These are phyloP conservation scores for Paramecium caudatum DNA, from an alignment of 73 alveolate genomes.

Conservation along the genomic window DNA sequence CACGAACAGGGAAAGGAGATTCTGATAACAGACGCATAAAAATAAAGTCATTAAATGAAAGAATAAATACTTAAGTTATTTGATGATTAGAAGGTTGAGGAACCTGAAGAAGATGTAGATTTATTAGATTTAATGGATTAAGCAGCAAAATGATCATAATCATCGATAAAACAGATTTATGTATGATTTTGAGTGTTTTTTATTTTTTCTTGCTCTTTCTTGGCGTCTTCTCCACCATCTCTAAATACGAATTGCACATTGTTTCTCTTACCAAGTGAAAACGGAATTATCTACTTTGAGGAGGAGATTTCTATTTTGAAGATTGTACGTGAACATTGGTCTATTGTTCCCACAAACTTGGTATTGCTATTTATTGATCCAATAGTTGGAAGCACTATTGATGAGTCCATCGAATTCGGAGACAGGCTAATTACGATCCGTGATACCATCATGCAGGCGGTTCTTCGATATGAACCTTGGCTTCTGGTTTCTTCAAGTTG, in stretches of 20 bases:
- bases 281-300: slow-evolving; percentile 47
- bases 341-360: slow-evolving; percentile 55
- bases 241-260: slow-evolving; percentile 19
- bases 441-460: slow-evolving; percentile 62
- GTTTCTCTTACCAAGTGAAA: slow-evolving; percentile 31
- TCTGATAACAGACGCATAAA: background rate
- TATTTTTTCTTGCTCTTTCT: background rate
- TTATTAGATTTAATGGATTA: slow-evolving; percentile 35
- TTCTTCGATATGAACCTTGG: slow-evolving; percentile 55
- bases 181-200: slow-evolving; percentile 14
- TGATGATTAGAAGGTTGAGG: background rate
- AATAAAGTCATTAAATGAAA: background rate
- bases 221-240: slow-evolving; percentile 51
- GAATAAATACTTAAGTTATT: background rate
- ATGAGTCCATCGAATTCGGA: background rate
- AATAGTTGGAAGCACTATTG: slow-evolving; percentile 35
- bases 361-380: slow-evolving; percentile 49
- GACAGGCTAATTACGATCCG: background rate
- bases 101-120: background rate
- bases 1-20: background rate
- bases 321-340: slow-evolving; percentile 35
- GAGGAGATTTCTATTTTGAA: slow-evolving; percentile 29
- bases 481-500: slow-evolving; percentile 54
- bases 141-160: slow-evolving; percentile 53
- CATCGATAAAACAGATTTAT: slow-evolving; percentile 41